Percentiles rank a stretch among this genome's conserved stretches.
Evolutionary conservation across 2,329 filamentous ascomycete genomes (phyloP).

Genomic region (Hymenoscyphus linearis): DNA sequence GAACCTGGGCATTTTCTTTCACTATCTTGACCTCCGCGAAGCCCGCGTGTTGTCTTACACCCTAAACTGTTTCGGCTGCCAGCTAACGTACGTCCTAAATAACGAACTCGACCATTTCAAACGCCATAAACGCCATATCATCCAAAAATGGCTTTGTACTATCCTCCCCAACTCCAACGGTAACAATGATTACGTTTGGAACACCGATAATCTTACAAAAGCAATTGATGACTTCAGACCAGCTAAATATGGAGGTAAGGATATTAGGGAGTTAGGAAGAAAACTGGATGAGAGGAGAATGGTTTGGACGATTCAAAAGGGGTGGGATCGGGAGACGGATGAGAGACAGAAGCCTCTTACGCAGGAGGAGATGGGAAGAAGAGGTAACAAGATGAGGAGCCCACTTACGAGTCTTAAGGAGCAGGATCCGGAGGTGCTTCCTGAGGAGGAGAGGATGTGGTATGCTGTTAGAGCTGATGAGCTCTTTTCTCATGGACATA

Average conservation of each 20-base stretch:
- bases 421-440: not conserved
- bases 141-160: constrained; percentile 17
- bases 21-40: constrained; percentile 8
- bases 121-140: constrained; percentile 15
- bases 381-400: not conserved
- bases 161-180: not conserved
- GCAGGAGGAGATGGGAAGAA: not conserved
- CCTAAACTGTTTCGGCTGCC: constrained; percentile 17
- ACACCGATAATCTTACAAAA: not conserved
- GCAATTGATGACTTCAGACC: not conserved
- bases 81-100: constrained; percentile 10
- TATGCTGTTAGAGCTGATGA: not conserved
- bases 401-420: constrained; percentile 2
- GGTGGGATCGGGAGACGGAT: not conserved
- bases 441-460: not conserved
- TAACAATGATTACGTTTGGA: not conserved
- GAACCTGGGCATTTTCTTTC: constrained; percentile 21
- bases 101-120: constrained; percentile 28
- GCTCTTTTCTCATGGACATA: not conserved
- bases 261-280: not conserved
- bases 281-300: not conserved
- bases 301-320: not conserved
- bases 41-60: no score
- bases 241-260: no score
- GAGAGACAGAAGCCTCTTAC: constrained; percentile 6